These are phyloP conservation scores for Asterophora lycoperdoides DNA, from an alignment of 768 basidiomycete genomes.

Conservation along the genomic window DNA sequence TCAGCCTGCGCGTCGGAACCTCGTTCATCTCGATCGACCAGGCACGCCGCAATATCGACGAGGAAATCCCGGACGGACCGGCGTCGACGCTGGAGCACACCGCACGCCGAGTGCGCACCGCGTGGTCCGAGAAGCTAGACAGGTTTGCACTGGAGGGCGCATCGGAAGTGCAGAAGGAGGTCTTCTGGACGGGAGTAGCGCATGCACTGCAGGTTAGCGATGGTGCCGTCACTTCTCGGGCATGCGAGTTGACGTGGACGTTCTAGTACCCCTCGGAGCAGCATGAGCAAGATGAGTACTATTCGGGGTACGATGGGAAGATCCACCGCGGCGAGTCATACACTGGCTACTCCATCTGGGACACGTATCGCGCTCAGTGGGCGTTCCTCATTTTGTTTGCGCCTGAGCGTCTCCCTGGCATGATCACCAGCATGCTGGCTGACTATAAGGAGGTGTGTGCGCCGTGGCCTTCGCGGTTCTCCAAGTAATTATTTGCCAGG, in stretches of 20 bases:
- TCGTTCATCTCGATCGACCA: slow-evolving; percentile 74
- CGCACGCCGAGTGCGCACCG: slow-evolving; percentile 38
- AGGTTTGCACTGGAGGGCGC: slow-evolving; percentile 48
- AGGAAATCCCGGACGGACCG: slow-evolving; percentile 41
- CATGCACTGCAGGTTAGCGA: slow-evolving; percentile 52
- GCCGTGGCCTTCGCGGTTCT: neutral
- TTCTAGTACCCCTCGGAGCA: slow-evolving; percentile 74
- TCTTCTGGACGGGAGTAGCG: slow-evolving; percentile 60
- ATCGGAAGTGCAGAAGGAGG: slow-evolving; percentile 39
- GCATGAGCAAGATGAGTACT: slow-evolving; percentile 61
- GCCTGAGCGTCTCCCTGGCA: slow-evolving; percentile 70
- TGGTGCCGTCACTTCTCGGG: neutral
- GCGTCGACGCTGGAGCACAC: slow-evolving; percentile 45
- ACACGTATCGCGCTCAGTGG: slow-evolving; percentile 77
- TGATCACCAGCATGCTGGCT: slow-evolving; percentile 77
- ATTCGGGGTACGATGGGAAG: slow-evolving; percentile 69
- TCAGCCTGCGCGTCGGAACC: slow-evolving; percentile 67
- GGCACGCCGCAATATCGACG: slow-evolving; percentile 46
- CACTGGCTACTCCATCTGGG: slow-evolving; percentile 81
- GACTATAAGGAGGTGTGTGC: slow-evolving; percentile 67
- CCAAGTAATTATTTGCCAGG: slow-evolving; percentile 25
- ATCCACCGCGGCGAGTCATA: slow-evolving; percentile 64
- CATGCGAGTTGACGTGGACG: neutral
- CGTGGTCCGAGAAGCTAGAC: slow-evolving; percentile 58
- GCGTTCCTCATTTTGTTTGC: slow-evolving; percentile 74